A percentile compares a stretch with the other conserved stretches of the same genome.
These are phyloP conservation scores for Suhomyces bokatorum DNA, from an alignment of 1,139 yeast species.

Conservation along the genomic window DNA sequence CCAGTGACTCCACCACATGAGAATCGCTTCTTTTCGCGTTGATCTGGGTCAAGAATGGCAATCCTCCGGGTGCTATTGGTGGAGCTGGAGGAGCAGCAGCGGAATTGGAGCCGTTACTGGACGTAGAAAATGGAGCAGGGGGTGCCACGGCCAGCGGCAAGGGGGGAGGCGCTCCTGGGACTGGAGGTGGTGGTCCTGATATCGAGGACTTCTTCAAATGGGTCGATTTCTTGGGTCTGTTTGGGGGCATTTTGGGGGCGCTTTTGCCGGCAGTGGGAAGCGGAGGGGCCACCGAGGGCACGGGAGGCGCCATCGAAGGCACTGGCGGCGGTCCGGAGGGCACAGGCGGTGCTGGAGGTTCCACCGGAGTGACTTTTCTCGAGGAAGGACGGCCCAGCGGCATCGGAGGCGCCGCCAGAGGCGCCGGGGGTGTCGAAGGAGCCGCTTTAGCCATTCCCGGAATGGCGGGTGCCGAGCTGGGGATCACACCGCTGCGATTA, in stretches of 20 bases:
- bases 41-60: constrained; percentile 46
- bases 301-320: background rate
- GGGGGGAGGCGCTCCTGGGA: constrained; percentile 17
- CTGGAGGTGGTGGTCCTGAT: constrained; percentile 27
- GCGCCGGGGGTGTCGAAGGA: constrained; percentile 5
- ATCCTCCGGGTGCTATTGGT: constrained; percentile 25
- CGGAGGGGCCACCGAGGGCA: constrained; percentile 16
- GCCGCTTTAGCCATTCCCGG: constrained; percentile 18
- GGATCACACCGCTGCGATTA: constrained; percentile 45
- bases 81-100: constrained; percentile 10
- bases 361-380: constrained; percentile 20
- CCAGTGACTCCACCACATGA: constrained; percentile 32
- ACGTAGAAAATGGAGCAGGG: constrained; percentile 10
- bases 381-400: constrained; percentile 14
- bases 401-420: constrained; percentile 15
- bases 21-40: constrained; percentile 41
- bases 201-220: constrained; percentile 26
- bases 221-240: constrained; percentile 32
- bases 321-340: constrained; percentile 21
- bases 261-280: constrained; percentile 14
- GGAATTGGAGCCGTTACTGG: constrained; percentile 7
- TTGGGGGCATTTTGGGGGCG: constrained; percentile 30
- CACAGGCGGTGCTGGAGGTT: constrained; percentile 13
- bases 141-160: constrained; percentile 5
- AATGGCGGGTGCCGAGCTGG: constrained; percentile 40